Percentiles rank a stretch among this genome's conserved stretches.
Evolutionary conservation across 441 rosid genomes (phyloP).

Genomic region (Rhodomyrtus psidioides): DNA sequence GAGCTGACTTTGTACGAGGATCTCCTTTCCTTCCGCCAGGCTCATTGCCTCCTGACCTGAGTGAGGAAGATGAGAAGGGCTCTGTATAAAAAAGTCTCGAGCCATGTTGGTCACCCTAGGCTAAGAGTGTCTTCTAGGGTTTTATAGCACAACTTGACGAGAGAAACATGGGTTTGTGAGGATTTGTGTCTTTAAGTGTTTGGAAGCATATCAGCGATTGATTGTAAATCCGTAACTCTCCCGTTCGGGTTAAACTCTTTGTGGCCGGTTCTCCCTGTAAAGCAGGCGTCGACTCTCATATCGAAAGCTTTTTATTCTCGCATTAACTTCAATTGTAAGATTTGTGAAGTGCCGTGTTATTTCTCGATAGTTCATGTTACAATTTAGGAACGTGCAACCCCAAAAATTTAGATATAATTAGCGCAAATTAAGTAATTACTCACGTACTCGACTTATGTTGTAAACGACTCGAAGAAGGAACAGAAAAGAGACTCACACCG

Average conservation of each 20-base stretch:
- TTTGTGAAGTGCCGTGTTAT: neutral
- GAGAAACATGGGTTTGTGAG: neutral
- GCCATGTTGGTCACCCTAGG: neutral
- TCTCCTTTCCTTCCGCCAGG: neutral
- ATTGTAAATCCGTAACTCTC: neutral
- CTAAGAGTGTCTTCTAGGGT: neutral
- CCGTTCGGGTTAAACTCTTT: neutral
- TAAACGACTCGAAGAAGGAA: neutral
- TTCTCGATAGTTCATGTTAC: neutral
- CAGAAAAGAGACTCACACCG: neutral
- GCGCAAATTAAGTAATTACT: neutral
- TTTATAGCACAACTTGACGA: neutral
- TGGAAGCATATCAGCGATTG: neutral
- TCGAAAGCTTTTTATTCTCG: neutral
- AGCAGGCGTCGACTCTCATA: neutral
- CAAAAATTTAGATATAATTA: neutral
- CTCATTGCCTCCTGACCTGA: neutral
- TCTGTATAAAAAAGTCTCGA: neutral
- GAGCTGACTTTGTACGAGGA: neutral
- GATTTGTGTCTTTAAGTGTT: neutral
- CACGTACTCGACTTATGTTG: neutral
- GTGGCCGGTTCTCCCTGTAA: neutral
- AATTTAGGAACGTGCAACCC: neutral
- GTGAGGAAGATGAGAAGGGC: neutral
- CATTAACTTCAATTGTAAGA: neutral